Conservation (phyloP, 2,329 filamentous ascomycete species). For the Calonectria pseudoreteaudii region DNA sequence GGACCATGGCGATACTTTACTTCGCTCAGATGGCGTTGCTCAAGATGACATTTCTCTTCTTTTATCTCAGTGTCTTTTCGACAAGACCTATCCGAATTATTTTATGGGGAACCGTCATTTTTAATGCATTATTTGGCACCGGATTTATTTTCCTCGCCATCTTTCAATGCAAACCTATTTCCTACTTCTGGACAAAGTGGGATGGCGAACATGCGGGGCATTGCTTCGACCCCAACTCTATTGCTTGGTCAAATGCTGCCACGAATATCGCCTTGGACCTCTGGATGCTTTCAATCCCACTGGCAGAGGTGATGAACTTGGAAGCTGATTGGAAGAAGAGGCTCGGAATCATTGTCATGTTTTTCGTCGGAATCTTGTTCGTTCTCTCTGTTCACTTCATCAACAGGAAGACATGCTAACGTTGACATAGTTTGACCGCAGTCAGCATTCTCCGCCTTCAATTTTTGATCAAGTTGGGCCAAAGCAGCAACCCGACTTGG, state of each 20-base stretch:
- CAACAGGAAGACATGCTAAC: not conserved
- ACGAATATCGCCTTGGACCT: slow-evolving; percentile 18
- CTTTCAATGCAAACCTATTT: slow-evolving; percentile 17
- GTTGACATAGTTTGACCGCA: not conserved
- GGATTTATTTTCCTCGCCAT: slow-evolving; percentile 1
- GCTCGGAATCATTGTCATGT: not conserved
- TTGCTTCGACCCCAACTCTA: slow-evolving; percentile 5
- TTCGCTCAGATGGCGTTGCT: slow-evolving; percentile 13
- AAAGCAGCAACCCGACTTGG: not conserved
- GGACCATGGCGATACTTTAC: slow-evolving; percentile 20
- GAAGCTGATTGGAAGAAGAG: not conserved
- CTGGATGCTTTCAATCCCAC: not conserved
- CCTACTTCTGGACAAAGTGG: slow-evolving; percentile 25
- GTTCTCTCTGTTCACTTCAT: not conserved
- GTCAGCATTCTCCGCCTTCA: not conserved
- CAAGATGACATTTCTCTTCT: slow-evolving; percentile 26
- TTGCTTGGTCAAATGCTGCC: slow-evolving; percentile 23
- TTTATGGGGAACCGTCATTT: slow-evolving; percentile 21
- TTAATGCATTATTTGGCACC: not conserved
- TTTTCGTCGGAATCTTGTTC: not conserved
- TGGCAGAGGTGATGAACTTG: not conserved
- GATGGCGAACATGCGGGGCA: slow-evolving; percentile 11
- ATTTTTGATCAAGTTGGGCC: not conserved
- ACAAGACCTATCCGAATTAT: not conserved
- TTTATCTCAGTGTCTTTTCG: slow-evolving; percentile 27